Evolutionary conservation across 805 yeast genomes (phyloP).

Genomic region (Zygotorulaspora chibaensis): DNA sequence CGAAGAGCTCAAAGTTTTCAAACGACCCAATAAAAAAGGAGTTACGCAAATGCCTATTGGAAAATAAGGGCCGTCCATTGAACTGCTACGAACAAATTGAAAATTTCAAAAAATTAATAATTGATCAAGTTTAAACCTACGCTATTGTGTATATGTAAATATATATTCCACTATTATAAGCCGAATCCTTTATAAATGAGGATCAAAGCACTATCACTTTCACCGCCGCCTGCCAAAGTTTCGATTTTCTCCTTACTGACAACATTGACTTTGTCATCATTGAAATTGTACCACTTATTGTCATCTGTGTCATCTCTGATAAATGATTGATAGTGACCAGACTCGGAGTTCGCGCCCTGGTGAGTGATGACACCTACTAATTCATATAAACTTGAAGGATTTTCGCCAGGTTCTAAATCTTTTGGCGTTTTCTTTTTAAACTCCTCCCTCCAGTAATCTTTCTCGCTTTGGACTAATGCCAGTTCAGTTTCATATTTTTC

Average conservation of each 20-base stretch:
- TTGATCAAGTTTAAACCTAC: conserved; percentile 5
- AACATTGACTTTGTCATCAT: conserved; percentile 80
- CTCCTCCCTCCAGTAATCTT: conserved; percentile 48
- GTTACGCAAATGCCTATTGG: conserved; percentile 54
- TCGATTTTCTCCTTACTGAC: conserved; percentile 83
- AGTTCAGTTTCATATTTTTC: conserved; percentile 55
- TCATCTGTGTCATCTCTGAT: conserved; percentile 70
- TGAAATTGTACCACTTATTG: conserved; percentile 88
- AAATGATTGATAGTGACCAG: conserved; percentile 95
- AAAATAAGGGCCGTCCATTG: conserved; percentile 59
- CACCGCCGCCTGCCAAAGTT: conserved; percentile 93
- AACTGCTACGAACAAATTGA: conserved; percentile 82
- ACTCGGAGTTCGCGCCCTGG: conserved; percentile 91
- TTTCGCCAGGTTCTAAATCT: conserved; percentile 55
- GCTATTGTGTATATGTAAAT: conserved; percentile 1
- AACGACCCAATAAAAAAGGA: conserved; percentile 40
- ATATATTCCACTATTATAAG: conserved; percentile 33
- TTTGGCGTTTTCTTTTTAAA: conserved; percentile 45
- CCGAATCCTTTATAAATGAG: conserved; percentile 82
- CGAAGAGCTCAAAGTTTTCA: conserved; percentile 13
- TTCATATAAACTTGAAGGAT: conserved; percentile 85
- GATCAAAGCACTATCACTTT: conserved; percentile 91
- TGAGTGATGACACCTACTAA: conserved; percentile 83
- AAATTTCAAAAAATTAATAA: conserved; percentile 57
- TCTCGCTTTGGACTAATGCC: conserved; percentile 41